Evolutionary conservation across 2,329 filamentous ascomycete species (phyloP), one percentile per base, ranked within the genome.

Genomic region (Exserohilum rostratum): DNA sequence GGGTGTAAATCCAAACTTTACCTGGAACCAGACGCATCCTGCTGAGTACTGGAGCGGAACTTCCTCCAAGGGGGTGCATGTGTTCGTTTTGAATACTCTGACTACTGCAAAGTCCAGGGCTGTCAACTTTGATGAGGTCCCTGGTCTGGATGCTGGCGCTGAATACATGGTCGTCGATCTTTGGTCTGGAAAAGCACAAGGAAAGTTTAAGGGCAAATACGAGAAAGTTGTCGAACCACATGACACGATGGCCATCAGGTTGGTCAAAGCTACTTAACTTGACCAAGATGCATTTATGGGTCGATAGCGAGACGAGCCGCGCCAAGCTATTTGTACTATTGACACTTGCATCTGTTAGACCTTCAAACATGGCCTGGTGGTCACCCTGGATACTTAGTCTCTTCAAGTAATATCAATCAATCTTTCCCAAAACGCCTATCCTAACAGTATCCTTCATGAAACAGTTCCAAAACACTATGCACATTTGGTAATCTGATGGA

Each of bases 1-100:
- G 79, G 82, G 82, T 1, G 70, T 76, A 3, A 83, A 83, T 56
- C 69, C 76, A 0, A 77, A 83, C 60, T 79, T 77, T 64, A 82
- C 80, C 0, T 84, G 77, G 66, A 80, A 85, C 58, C 61, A 68
- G 13, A 53, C 58, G 2, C 65, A 61, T 45, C 67, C 68, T 1
- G 67, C 67, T 6, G 68, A 71, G 46, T 71, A 60, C 35, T 71
- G 67, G 68, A 64, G 62, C 31, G 67, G 68, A 0, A n/a, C 45
- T 11, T 65, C 61, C 13, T 61, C 54, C 1, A 55, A 63, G 11
- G 67, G 68, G 1, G 65, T 60, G 1, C 50, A 70, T 33, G 65
- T 72, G 2, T 60, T 72, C 20, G 53, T 62, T n/a, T 55, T 72
- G 34, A 72, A 72, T 42, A 65, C 66, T n/a, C 46, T 57, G 27